These are phyloP conservation scores for Lactarius sp. DNA, from an alignment of 768 basidiomycete species.

Conservation along the genomic window DNA sequence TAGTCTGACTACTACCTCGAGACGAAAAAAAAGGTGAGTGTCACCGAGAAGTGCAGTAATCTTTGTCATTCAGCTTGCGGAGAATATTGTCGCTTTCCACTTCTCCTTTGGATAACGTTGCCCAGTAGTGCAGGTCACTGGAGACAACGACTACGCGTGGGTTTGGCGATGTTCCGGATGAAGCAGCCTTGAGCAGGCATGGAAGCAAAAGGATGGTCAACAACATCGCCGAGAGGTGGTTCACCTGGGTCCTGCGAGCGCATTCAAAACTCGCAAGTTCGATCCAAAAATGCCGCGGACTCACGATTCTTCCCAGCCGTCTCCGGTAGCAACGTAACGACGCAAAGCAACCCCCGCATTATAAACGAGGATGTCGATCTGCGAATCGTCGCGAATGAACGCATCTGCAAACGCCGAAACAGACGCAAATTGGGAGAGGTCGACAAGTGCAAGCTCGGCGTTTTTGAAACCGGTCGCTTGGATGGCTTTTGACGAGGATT, in stretches of 20 bases:
- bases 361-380: constrained; percentile 31
- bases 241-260: constrained; percentile 42
- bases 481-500: constrained; percentile 6
- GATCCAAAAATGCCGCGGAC: neutral
- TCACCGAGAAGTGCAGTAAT: constrained; percentile 16
- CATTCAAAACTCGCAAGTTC: neutral
- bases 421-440: constrained; percentile 29
- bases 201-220: constrained; percentile 16
- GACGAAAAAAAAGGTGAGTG: neutral
- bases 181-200: constrained; percentile 17
- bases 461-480: constrained; percentile 19
- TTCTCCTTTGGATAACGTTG: neutral
- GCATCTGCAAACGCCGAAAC: constrained; percentile 28
- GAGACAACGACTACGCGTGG: constrained; percentile 22
- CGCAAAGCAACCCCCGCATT: constrained; percentile 28
- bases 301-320: constrained; percentile 32
- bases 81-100: constrained; percentile 11
- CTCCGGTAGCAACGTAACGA: constrained; percentile 30
- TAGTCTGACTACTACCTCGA: neutral
- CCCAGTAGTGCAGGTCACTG: constrained; percentile 18
- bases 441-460: constrained; percentile 25
- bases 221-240: constrained; percentile 28
- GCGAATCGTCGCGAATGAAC: constrained; percentile 26
- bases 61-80: constrained; percentile 8
- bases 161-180: constrained; percentile 11